These are phyloP conservation scores for Trametes villosa DNA, from an alignment of 768 basidiomycete species.

Conservation along the genomic window DNA sequence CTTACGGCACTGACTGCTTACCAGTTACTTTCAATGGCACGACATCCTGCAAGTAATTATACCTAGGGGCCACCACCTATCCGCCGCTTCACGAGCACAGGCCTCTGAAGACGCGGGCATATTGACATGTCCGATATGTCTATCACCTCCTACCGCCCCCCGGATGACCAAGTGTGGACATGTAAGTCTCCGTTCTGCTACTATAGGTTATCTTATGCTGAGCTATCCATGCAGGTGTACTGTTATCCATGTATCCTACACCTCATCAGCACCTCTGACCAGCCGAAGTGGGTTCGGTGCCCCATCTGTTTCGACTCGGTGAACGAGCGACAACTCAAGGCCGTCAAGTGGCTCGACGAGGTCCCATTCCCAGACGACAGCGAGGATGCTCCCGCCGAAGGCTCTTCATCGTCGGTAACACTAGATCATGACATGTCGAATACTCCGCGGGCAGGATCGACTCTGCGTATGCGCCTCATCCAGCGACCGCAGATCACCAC, in stretches of 20 bases:
- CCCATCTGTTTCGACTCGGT: constrained; percentile 97
- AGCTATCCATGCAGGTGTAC: constrained; percentile 63
- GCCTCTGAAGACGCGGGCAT: constrained; percentile 57
- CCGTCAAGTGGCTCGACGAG: constrained; percentile 87
- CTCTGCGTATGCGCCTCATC: constrained; percentile 84
- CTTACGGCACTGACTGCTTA: constrained; percentile 15
- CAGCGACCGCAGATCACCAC: constrained; percentile 95
- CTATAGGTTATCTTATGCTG: constrained; percentile 16
- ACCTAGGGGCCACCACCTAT: constrained; percentile 64
- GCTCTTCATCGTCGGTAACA: constrained; percentile 54
- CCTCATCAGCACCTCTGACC: constrained; percentile 83
- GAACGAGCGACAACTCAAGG: constrained; percentile 87
- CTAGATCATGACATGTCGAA: constrained; percentile 41
- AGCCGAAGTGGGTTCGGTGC: constrained; percentile 86
- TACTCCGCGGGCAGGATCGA: constrained; percentile 57
- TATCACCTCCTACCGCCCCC: constrained; percentile 87
- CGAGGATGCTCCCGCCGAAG: constrained; percentile 35
- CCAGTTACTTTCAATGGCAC: constrained; percentile 93
- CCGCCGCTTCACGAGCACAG: constrained; percentile 51
- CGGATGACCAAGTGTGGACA: constrained; percentile 98
- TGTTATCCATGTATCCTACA: constrained; percentile 95
- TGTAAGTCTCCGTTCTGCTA: constrained; percentile 55
- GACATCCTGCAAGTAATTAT: constrained; percentile 95
- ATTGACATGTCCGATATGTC: constrained; percentile 91
- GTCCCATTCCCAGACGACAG: constrained; percentile 41